Base-by-base conservation (phyloP, 2,329 filamentous ascomycete species). In the Purpureocillium lavendulum region DNA sequence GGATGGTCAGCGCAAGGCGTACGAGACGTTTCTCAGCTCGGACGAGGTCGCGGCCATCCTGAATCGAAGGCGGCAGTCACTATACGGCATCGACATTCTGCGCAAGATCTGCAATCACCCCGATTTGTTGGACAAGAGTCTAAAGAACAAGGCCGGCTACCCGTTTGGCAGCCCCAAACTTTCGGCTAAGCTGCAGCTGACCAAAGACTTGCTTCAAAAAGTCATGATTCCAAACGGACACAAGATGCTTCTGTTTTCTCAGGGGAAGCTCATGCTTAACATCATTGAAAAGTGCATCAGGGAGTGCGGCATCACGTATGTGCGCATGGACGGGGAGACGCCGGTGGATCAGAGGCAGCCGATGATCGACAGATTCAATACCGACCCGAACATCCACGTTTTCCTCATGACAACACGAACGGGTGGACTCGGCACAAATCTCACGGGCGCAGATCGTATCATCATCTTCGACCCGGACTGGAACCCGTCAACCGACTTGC, bases 391-490 rank as follows among this genome's bases (percentile, higher is more conserved):
- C 30, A 67, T 96, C 6, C 80, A 96, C 51, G 79, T 98, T 1
- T 98, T 98, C 54, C 70, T 98, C 2, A 73, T 98, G 40, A 97
- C 92, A 0, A 98, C 94, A 1, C 94, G 94, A 56, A 94, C 96
- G 14, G 92, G 92, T 34, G 92, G 92, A 1, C 69, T 98, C 12
- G 92, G 92, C 6, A 84, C 95, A 35, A 98, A 98, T 49, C 68
- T 98, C 16, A 98, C 92, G 0, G 92, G 92, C 7, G 92, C 92
- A 5, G 87, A 95, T 56, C 80, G 92, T 28, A 90, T 98, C 47
- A 95, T 98, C 55, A 97, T 98, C 40, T 98, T 92, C 55, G 94
- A 98, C 54, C 94, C 92, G 0, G 92, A 98, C 57, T 98, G 92
- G 92, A 97, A 97, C 53, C 92, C 90, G 2, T 96, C 90, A 0